A percentile compares a stretch with the other conserved stretches of the same genome.
Evolutionary conservation across 257 asterid genomes (phyloP).

Genomic region (Petunia axillaris): DNA sequence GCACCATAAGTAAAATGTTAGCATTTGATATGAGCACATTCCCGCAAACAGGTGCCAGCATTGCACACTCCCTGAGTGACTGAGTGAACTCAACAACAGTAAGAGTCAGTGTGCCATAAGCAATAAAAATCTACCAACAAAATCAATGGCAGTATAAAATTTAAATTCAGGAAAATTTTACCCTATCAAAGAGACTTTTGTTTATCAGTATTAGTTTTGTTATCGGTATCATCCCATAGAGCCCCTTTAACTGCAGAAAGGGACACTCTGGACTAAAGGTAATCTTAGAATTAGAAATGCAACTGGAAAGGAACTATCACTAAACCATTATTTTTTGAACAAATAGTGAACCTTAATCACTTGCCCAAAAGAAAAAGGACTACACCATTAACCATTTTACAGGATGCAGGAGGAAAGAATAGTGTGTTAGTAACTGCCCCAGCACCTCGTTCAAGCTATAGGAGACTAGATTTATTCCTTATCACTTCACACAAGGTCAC

Average conservation of each 20-base stretch:
- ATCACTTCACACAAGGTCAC: background rate
- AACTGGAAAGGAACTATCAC: background rate
- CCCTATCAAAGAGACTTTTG: background rate
- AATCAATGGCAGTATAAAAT: background rate
- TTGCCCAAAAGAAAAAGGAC: background rate
- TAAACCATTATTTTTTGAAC: background rate
- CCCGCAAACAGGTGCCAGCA: constrained; percentile 5
- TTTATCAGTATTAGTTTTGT: background rate
- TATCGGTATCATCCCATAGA: background rate
- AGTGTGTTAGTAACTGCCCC: background rate
- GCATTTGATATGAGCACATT: background rate
- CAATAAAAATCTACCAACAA: background rate
- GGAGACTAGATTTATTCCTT: background rate
- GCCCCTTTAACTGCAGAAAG: background rate
- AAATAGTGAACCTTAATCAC: background rate
- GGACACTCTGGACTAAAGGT: background rate
- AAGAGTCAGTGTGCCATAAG: background rate
- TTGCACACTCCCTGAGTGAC: background rate
- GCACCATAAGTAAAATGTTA: background rate
- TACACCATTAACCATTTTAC: background rate
- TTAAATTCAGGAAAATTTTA: background rate
- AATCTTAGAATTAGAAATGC: background rate
- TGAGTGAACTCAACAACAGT: background rate
- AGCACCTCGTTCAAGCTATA: background rate
- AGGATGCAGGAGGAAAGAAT: background rate